These are phyloP conservation scores for Amanita molliuscula DNA, from an alignment of 768 basidiomycete species.

Conservation along the genomic window DNA sequence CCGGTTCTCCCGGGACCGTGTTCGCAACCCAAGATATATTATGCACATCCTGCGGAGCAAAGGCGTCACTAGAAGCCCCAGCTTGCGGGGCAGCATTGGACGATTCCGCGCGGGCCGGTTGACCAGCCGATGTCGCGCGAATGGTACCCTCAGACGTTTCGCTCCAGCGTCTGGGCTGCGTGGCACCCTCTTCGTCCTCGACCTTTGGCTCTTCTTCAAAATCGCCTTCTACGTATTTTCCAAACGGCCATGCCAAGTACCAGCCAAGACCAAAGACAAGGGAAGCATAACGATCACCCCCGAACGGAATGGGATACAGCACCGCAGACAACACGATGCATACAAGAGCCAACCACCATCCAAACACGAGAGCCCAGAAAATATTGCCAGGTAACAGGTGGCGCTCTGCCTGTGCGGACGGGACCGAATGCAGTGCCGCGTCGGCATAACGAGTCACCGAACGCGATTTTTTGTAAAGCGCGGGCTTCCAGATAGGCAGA, in stretches of 20 bases:
- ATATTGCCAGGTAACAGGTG: conserved; percentile 92
- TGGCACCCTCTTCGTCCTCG: conserved; percentile 26
- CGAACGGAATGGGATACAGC: conserved; percentile 65
- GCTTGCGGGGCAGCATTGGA: conserved; percentile 9
- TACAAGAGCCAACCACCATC: conserved; percentile 81
- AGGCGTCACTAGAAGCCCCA: conserved; percentile 13
- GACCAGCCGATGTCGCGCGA: conserved; percentile 20
- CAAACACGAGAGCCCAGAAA: conserved; percentile 83
- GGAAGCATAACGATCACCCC: conserved; percentile 76
- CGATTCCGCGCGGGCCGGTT: conserved; percentile 7
- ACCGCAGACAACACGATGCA: conserved; percentile 62
- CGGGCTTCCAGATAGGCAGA: conserved; percentile 99
- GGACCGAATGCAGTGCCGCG: conserved; percentile 83
- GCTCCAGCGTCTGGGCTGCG: conserved; percentile 20
- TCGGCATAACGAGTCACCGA: conserved; percentile 96
- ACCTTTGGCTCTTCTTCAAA: conserved; percentile 22
- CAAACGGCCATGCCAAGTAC: conserved; percentile 98
- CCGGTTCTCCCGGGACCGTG: conserved; percentile 31
- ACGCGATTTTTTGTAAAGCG: conserved; percentile 94
- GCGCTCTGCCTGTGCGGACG: conserved; percentile 87
- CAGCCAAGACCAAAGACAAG: conserved; percentile 88
- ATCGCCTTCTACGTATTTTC: conserved; percentile 92
- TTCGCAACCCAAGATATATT: conserved; percentile 34
- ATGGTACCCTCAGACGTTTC: conserved; percentile 27
- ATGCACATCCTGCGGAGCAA: conserved; percentile 26